Percentiles rank a stretch among this genome's conserved stretches.
phyloP scores from a whole-genome alignment of 116 monocot species.

The Phalaenopsis hybrid region DNA sequence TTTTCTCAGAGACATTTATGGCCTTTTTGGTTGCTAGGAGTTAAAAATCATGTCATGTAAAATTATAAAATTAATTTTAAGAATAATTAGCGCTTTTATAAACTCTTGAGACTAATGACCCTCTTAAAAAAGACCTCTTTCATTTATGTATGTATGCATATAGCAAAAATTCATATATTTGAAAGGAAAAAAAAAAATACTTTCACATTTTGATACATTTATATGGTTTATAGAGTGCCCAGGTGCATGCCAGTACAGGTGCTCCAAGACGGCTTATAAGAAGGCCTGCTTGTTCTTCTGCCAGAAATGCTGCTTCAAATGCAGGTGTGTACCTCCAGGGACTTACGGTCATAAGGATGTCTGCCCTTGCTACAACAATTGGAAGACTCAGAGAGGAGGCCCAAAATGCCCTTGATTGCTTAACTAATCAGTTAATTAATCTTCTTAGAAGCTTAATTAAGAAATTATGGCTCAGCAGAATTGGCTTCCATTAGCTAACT shows the following conservation, averaged over 20 bases:
- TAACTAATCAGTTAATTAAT: conserved; percentile 20
- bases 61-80: too few species aligned
- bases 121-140: too few species aligned
- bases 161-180: background rate
- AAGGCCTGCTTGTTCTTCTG: conserved; percentile 71
- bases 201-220: background rate
- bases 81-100: too few species aligned
- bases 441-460: background rate
- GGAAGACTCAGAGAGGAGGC: conserved; percentile 72
- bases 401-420: conserved; percentile 67
- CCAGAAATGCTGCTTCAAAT: conserved; percentile 68
- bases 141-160: too few species aligned
- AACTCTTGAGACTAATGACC: too few species aligned
- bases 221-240: conserved; percentile 25
- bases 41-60: too few species aligned
- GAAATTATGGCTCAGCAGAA: background rate
- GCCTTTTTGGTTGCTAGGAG: too few species aligned
- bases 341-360: conserved; percentile 65
- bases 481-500: background rate
- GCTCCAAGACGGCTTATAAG: conserved; percentile 42
- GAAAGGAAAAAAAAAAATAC: background rate
- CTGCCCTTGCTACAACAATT: conserved; percentile 73
- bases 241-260: conserved; percentile 31
- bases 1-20: too few species aligned
- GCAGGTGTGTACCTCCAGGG: conserved; percentile 70